A percentile compares a stretch with the other conserved stretches of the same genome.
Evolutionary conservation across 2,329 filamentous ascomycete genomes (phyloP).

Genomic region (Pseudodiploospora longispora): DNA sequence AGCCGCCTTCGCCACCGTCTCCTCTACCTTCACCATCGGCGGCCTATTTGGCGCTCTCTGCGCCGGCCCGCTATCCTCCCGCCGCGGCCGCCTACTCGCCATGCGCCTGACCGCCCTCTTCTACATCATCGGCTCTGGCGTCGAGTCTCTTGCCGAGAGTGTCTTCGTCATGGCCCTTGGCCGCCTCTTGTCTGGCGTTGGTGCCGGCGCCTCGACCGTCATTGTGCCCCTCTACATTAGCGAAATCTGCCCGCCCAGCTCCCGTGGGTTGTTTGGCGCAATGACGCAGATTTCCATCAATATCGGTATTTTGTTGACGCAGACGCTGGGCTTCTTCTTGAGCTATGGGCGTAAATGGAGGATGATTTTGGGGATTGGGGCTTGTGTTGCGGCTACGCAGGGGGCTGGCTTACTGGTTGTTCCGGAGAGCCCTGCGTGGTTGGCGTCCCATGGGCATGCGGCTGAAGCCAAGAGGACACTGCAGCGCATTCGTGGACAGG

Average conservation of each 20-base stretch:
- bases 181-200: slow-evolving; percentile 71
- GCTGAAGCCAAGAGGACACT: slow-evolving; percentile 58
- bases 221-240: slow-evolving; percentile 93
- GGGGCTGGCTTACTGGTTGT: slow-evolving; percentile 64
- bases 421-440: slow-evolving; percentile 82
- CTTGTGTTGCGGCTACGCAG: slow-evolving; percentile 60
- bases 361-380: slow-evolving; percentile 68
- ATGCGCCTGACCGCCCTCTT: slow-evolving; percentile 73
- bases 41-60: slow-evolving; percentile 76
- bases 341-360: slow-evolving; percentile 77
- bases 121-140: slow-evolving; percentile 65
- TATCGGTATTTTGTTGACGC: slow-evolving; percentile 75
- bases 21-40: slow-evolving; percentile 85
- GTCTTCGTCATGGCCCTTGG: slow-evolving; percentile 64
- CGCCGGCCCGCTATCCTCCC: slow-evolving; percentile 71
- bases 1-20: slow-evolving; percentile 74
- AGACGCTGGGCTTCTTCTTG: slow-evolving; percentile 79
- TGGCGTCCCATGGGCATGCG: slow-evolving; percentile 59
- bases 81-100: slow-evolving; percentile 63
- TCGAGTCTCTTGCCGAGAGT: slow-evolving; percentile 64
- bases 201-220: slow-evolving; percentile 82
- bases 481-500: slow-evolving; percentile 65
- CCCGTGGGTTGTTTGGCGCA: slow-evolving; percentile 70
- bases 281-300: slow-evolving; percentile 95
- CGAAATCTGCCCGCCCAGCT: slow-evolving; percentile 70